Evolutionary conservation across 1,139 yeast genomes (phyloP).

Genomic region (Suhomyces chickasaworum): DNA sequence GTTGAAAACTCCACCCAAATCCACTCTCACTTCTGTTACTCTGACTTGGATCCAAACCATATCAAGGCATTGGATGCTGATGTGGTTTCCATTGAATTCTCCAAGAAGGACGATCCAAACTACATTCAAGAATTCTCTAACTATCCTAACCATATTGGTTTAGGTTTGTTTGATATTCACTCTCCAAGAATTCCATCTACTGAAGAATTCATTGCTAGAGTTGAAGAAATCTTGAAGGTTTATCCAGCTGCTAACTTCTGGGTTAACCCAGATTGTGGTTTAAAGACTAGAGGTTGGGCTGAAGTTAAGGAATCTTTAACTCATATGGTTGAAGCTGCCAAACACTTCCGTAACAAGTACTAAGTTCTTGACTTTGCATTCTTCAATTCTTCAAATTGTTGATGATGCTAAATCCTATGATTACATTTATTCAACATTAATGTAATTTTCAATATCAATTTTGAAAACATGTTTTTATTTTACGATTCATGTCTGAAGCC

Average conservation of each 20-base stretch:
- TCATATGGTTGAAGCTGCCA: constrained; percentile 99
- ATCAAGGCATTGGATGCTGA: constrained; percentile 99
- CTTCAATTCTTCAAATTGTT: constrained; percentile 30
- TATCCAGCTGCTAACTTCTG: constrained; percentile 98
- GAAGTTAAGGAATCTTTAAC: constrained; percentile 85
- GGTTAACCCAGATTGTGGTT: constrained; percentile 99
- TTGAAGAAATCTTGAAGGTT: constrained; percentile 90
- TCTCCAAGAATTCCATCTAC: constrained; percentile 99
- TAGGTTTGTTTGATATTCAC: constrained; percentile 98
- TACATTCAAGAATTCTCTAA: constrained; percentile 96
- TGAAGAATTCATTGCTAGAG: constrained; percentile 92
- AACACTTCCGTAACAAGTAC: constrained; percentile 71
- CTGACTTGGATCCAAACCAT: constrained; percentile 98
- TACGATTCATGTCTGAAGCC: constrained; percentile 13
- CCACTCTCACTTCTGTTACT: constrained; percentile 99
- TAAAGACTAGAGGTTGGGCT: constrained; percentile 96
- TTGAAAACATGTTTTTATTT: constrained; percentile 12
- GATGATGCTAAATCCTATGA: constrained; percentile 43
- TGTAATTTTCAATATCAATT: constrained; percentile 39
- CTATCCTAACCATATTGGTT: constrained; percentile 99
- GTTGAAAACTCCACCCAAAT: constrained; percentile 94
- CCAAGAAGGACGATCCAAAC: constrained; percentile 98
- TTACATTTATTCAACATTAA: constrained; percentile 72
- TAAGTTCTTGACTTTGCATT: constrained; percentile 19
- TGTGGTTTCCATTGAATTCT: constrained; percentile 98